Evolutionary conservation across 345 rosid species (phyloP).

Genomic region (Cardiospermum halicacabum): DNA sequence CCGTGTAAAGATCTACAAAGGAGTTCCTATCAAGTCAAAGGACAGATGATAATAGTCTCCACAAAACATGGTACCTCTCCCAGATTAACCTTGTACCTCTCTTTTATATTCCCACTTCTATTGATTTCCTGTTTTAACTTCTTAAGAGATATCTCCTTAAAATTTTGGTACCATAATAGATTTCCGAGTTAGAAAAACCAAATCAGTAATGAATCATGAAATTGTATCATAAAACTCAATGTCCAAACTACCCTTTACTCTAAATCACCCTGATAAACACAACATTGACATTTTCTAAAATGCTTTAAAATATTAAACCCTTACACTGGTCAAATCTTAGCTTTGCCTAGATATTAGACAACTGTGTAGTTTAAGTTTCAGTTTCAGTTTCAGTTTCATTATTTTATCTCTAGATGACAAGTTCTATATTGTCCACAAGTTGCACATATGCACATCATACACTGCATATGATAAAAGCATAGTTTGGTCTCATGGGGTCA

Average conservation of each 20-base stretch:
- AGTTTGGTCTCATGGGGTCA: neutral
- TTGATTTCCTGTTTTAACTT: neutral
- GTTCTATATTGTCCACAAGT: neutral
- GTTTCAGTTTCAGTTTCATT: neutral
- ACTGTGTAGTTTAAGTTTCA: neutral
- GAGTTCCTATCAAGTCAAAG: slow-evolving; percentile 69
- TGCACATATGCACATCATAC: neutral
- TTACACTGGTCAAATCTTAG: neutral
- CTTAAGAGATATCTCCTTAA: neutral
- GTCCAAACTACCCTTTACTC: neutral
- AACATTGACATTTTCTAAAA: neutral
- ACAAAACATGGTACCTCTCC: neutral
- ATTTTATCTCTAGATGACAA: neutral
- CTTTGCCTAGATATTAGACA: neutral
- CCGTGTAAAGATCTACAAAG: slow-evolving; percentile 69
- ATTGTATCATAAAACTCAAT: neutral
- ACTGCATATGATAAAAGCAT: neutral
- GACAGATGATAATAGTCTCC: slow-evolving; percentile 39
- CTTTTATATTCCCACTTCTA: neutral
- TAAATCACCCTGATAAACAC: neutral
- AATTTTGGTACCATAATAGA: neutral
- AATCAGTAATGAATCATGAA: neutral
- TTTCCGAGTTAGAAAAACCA: neutral
- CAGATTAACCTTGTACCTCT: neutral
- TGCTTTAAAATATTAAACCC: neutral